These are phyloP conservation scores for Wilhelminamyces savonicus DNA, from an alignment of 805 yeast species.

Conservation along the genomic window DNA sequence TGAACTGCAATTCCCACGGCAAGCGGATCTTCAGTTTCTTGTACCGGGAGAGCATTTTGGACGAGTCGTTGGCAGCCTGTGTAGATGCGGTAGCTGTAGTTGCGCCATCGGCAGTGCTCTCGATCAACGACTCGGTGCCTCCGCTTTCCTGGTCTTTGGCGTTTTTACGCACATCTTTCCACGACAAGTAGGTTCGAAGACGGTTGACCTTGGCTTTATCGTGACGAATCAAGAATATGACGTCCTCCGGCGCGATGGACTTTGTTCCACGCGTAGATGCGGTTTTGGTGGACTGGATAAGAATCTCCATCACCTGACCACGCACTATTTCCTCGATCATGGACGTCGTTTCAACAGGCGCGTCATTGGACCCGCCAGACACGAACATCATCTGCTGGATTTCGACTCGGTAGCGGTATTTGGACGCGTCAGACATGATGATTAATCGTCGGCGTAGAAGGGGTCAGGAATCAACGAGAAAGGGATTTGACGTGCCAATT, in stretches of 20 bases:
- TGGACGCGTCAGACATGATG: constrained; percentile 18
- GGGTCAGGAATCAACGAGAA: no score
- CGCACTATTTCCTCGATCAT: constrained; percentile 91
- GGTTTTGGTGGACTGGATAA: constrained; percentile 68
- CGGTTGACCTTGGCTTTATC: constrained; percentile 93
- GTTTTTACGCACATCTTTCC: constrained; percentile 94
- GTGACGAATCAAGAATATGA: constrained; percentile 85
- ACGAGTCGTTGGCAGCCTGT: constrained; percentile 28
- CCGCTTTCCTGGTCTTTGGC: constrained; percentile 54
- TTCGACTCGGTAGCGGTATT: constrained; percentile 79
- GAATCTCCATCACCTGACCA: constrained; percentile 87
- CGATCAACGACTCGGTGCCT: constrained; percentile 45
- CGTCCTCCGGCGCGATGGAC: constrained; percentile 85
- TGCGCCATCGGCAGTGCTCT: constrained; percentile 40
- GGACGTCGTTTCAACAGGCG: constrained; percentile 88
- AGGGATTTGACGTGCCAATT: no score
- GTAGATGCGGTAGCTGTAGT: constrained; percentile 33
- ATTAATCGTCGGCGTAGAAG: no score
- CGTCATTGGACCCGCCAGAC: constrained; percentile 89
- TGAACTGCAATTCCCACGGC: constrained; percentile 93
- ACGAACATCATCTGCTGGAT: constrained; percentile 99
- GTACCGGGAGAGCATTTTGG: constrained; percentile 41
- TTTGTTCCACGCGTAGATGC: constrained; percentile 78
- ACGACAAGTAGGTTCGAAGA: constrained; percentile 81
- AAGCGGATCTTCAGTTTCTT: constrained; percentile 75